Conservation (phyloP, 2,329 filamentous ascomycete species). For the Cryoendolithus antarcticus region DNA sequence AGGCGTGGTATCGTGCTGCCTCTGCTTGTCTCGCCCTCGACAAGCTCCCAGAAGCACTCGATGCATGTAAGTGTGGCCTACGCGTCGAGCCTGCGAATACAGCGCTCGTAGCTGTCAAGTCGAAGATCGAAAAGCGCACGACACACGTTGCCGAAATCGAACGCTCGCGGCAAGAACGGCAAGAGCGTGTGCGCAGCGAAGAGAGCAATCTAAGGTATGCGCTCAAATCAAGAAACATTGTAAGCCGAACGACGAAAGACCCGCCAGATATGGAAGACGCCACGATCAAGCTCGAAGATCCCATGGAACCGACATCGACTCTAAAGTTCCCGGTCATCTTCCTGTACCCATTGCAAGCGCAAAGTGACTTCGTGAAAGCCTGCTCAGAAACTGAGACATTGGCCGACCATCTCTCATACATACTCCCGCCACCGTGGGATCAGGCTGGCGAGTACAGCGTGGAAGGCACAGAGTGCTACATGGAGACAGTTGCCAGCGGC, state of each 20-base stretch:
- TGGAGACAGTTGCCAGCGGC: constrained; percentile 69
- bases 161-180: constrained; percentile 44
- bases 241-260: constrained; percentile 51
- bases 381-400: constrained; percentile 68
- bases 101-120: constrained; percentile 49
- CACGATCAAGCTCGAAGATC: constrained; percentile 55
- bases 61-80: constrained; percentile 64
- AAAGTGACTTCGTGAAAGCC: constrained; percentile 84
- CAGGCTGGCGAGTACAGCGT: constrained; percentile 49
- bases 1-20: constrained; percentile 80
- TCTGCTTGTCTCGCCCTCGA: constrained; percentile 66
- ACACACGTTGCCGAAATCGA: constrained; percentile 44
- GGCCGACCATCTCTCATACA: constrained; percentile 66
- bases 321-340: constrained; percentile 70
- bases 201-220: constrained; percentile 38
- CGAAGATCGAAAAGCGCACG: constrained; percentile 51
- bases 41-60: constrained; percentile 66
- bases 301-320: constrained; percentile 57
- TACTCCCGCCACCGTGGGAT: constrained; percentile 87
- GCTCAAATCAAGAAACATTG: constrained; percentile 59
- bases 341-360: constrained; percentile 68
- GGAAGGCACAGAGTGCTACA: constrained; percentile 67
- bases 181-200: constrained; percentile 44
- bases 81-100: constrained; percentile 58
- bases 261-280: constrained; percentile 86